Conservation (phyloP, 352 stramenopile genomes). For the Phytophthora lateralis region DNA sequence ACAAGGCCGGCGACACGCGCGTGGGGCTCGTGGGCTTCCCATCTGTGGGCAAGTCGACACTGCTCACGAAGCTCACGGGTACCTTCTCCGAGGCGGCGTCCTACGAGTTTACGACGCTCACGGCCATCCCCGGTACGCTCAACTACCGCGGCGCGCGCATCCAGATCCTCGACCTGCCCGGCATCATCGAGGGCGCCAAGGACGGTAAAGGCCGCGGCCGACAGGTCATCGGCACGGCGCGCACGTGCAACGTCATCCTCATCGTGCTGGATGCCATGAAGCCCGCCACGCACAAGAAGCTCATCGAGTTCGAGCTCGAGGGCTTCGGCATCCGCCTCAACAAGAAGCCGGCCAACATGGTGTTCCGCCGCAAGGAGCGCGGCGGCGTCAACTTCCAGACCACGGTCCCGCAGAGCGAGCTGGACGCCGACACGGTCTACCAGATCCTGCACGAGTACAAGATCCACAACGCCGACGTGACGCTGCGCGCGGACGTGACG, state of each 20-base stretch:
- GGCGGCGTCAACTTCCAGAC: constrained; percentile 98
- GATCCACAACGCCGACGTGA: constrained; percentile 97
- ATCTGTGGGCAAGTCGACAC: constrained; percentile 98
- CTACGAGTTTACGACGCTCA: constrained; percentile 99
- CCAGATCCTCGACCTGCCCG: constrained; percentile 91
- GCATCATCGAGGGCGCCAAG: constrained; percentile 99
- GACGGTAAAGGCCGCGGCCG: constrained; percentile 96
- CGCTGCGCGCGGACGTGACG: constrained; percentile 95
- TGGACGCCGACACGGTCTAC: constrained; percentile 94
- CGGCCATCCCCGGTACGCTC: constrained; percentile 97
- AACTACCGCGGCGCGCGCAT: constrained; percentile 93
- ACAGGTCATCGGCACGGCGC: constrained; percentile 97
- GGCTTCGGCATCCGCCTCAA: constrained; percentile 99
- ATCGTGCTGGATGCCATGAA: constrained; percentile 98
- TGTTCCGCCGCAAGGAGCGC: constrained; percentile 96
- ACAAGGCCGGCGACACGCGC: constrained; percentile 96
- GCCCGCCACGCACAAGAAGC: constrained; percentile 97
- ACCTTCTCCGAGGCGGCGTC: constrained; percentile 95
- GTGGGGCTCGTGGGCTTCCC: constrained; percentile 99
- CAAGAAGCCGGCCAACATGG: constrained; percentile 96
- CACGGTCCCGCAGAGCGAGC: constrained; percentile 89
- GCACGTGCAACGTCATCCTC: constrained; percentile 98
- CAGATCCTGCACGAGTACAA: constrained; percentile 98
- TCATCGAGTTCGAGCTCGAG: constrained; percentile 98
- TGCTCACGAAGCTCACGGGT: constrained; percentile 97